Percentiles rank a stretch among this genome's conserved stretches.
Conservation (phyloP, 2,329 filamentous ascomycete species). For the Hypoxylon sp. region DNA sequence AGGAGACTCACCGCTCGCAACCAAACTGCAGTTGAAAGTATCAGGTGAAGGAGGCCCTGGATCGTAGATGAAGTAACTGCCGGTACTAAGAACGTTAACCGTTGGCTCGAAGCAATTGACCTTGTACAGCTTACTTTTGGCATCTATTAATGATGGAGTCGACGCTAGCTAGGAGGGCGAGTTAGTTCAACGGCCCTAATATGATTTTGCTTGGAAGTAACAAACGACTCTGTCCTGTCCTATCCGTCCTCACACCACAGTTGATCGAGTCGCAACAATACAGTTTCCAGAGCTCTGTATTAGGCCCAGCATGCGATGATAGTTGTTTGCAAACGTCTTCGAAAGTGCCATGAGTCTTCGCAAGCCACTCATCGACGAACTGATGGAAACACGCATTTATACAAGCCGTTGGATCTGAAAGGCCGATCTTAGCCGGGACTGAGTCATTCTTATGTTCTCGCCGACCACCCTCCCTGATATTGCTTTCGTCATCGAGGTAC, state of each 20-base stretch:
- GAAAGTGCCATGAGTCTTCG: constrained; percentile 26
- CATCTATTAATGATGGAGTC: constrained; percentile 65
- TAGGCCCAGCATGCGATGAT: constrained; percentile 43
- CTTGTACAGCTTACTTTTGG: constrained; percentile 57
- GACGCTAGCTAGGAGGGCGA: constrained; percentile 58
- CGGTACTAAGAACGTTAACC: constrained; percentile 44
- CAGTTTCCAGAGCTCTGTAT: constrained; percentile 57
- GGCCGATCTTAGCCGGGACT: constrained; percentile 34
- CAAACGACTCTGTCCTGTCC: constrained; percentile 60
- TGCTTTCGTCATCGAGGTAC: background rate
- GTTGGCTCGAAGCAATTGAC: background rate
- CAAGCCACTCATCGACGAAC: constrained; percentile 37
- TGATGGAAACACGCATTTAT: constrained; percentile 44
- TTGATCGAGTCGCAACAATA: constrained; percentile 66
- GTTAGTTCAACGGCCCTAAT: constrained; percentile 23
- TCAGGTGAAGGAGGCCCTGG: constrained; percentile 40
- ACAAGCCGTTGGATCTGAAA: constrained; percentile 42
- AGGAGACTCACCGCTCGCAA: constrained; percentile 23
- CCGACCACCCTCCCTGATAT: background rate
- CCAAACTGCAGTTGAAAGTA: constrained; percentile 17
- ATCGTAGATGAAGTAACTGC: constrained; percentile 47
- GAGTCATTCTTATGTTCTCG: constrained; percentile 1
- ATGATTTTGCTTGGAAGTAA: constrained; percentile 32
- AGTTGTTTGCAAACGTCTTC: constrained; percentile 45
- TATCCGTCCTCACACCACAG: constrained; percentile 61